phyloP scores from a whole-genome alignment of 768 basidiomycete genomes.

The Goffeauzyma gilvescens region DNA sequence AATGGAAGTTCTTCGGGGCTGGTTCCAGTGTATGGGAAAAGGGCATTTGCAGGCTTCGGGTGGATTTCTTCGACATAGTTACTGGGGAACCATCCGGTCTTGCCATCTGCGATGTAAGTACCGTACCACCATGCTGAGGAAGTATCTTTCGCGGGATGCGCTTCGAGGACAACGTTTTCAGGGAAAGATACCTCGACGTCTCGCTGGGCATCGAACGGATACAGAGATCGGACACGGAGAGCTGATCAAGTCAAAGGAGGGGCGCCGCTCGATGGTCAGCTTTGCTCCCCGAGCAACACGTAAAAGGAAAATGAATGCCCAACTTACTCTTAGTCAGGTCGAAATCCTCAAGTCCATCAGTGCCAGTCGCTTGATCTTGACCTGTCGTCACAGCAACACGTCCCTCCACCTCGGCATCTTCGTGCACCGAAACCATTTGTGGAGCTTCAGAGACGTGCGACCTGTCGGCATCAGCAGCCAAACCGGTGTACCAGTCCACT shows the following conservation, averaged over 20 bases:
- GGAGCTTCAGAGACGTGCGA: slow-evolving; percentile 7
- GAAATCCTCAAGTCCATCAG: slow-evolving; percentile 36
- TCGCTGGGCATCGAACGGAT: slow-evolving; percentile 66
- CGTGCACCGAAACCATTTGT: slow-evolving; percentile 11
- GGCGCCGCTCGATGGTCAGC: too few species aligned
- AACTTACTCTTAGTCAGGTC: slow-evolving; percentile 30
- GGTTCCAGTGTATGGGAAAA: slow-evolving; percentile 55
- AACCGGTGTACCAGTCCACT: slow-evolving; percentile 76
- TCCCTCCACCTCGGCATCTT: slow-evolving; percentile 13
- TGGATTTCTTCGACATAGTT: slow-evolving; percentile 61
- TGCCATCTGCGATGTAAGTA: slow-evolving; percentile 44
- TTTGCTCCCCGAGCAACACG: too few species aligned
- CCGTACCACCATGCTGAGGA: slow-evolving; percentile 91
- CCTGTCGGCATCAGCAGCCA: slow-evolving; percentile 47
- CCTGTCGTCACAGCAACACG: slow-evolving; percentile 16
- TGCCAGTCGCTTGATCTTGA: slow-evolving; percentile 35
- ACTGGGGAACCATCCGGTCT: slow-evolving; percentile 73
- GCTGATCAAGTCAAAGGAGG: too few species aligned
- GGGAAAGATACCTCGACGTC: slow-evolving; percentile 79
- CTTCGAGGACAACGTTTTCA: slow-evolving; percentile 56
- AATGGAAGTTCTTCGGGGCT: slow-evolving; percentile 72
- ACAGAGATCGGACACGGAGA: slow-evolving; percentile 58
- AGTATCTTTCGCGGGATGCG: slow-evolving; percentile 63
- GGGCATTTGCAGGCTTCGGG: slow-evolving; percentile 55
- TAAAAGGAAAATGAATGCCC: too few species aligned